Percentiles rank a stretch among this genome's conserved stretches.
These are phyloP conservation scores for Daldinia grandis DNA, from an alignment of 495 filamentous ascomycete species.

Conservation along the genomic window DNA sequence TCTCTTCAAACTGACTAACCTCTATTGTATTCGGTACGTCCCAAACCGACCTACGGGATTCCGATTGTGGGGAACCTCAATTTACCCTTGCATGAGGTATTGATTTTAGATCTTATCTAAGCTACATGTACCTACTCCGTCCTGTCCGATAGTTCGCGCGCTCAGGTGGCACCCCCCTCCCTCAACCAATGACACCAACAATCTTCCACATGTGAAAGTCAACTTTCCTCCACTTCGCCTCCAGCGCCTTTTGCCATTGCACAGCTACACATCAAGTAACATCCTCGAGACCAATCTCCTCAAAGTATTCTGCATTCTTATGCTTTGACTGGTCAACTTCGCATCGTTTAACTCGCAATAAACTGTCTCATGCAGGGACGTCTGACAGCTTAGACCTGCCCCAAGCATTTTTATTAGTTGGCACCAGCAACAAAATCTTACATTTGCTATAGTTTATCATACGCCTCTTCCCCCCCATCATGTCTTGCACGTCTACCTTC, in stretches of 20 bases:
- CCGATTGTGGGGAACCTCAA: slow-evolving; percentile 32
- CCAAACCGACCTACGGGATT: slow-evolving; percentile 2
- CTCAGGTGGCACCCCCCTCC: not conserved
- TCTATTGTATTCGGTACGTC: not conserved
- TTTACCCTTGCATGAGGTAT: slow-evolving; percentile 32
- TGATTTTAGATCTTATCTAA: slow-evolving; percentile 33
- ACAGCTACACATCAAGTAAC: not conserved
- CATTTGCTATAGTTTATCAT: slow-evolving; percentile 6
- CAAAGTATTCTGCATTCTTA: slow-evolving; percentile 12
- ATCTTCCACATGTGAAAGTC: slow-evolving; percentile 34
- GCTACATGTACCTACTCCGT: not conserved
- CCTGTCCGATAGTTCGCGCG: slow-evolving; percentile 25
- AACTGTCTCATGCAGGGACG: slow-evolving; percentile 31
- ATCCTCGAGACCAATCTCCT: slow-evolving; percentile 27
- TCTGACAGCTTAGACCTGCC: slow-evolving; percentile 31
- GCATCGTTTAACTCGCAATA: slow-evolving; percentile 5
- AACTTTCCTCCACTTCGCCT: slow-evolving; percentile 21
- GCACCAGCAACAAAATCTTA: slow-evolving; percentile 23
- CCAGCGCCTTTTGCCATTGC: slow-evolving; percentile 21
- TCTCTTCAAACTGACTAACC: not conserved
- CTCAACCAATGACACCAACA: slow-evolving; percentile 24
- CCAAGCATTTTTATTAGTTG: slow-evolving; percentile 31
- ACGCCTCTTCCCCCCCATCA: slow-evolving; percentile 23
- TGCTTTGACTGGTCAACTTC: slow-evolving; percentile 25
- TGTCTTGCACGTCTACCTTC: slow-evolving; percentile 49